Evolutionary conservation across 495 filamentous ascomycete genomes (phyloP).

Genomic region (Podospora pseudoanserina): DNA sequence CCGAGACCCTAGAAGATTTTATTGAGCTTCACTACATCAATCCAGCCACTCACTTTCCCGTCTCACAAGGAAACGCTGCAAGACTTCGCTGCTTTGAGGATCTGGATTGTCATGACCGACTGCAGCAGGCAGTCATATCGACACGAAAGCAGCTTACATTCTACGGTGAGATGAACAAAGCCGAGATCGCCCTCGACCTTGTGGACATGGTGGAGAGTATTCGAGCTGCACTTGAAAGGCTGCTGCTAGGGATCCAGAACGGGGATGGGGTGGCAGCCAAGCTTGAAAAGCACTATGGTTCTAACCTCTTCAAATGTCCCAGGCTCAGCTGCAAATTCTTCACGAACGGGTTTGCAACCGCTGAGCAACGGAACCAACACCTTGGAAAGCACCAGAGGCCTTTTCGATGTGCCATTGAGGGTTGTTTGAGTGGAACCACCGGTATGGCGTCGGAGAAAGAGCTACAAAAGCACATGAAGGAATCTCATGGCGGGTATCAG

Average conservation of each 20-base stretch:
- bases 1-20: not conserved
- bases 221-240: not conserved
- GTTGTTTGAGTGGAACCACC: not conserved
- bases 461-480: not conserved
- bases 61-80: not conserved
- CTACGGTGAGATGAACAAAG: not conserved
- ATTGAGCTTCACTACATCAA: not conserved
- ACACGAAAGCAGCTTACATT: not conserved
- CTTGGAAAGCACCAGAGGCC: not conserved
- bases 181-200: not conserved
- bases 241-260: not conserved
- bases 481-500: not conserved
- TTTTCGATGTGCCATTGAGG: not conserved
- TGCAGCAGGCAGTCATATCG: not conserved
- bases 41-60: not conserved
- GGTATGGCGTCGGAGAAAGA: not conserved
- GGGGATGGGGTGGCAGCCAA: not conserved
- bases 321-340: not conserved
- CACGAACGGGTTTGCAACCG: not conserved
- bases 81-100: not conserved
- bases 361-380: not conserved
- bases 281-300: not conserved
- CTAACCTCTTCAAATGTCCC: not conserved
- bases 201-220: not conserved
- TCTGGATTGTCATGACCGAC: not conserved